phyloP scores from a whole-genome alignment of 1,139 yeast species.

The Protomyces inundatus region DNA sequence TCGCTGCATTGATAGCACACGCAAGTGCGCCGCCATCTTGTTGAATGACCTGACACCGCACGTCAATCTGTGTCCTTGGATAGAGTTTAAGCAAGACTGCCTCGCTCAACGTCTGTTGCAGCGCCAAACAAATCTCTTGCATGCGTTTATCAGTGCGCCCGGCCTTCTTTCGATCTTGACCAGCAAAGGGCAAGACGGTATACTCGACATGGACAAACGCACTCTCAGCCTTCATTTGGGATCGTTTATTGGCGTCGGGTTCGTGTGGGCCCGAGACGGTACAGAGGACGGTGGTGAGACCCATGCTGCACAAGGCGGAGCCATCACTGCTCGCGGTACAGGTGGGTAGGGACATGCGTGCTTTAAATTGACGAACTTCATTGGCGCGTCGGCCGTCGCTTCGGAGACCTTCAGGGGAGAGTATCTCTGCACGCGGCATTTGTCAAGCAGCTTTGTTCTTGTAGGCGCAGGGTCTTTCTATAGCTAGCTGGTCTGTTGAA shows the following conservation, averaged over 20 bases:
- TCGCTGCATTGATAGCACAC: slow-evolving; percentile 76
- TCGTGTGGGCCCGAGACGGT: slow-evolving; percentile 87
- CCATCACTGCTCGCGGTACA: slow-evolving; percentile 64
- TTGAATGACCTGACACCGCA: slow-evolving; percentile 70
- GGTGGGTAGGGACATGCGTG: slow-evolving; percentile 82
- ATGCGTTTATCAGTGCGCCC: slow-evolving; percentile 61
- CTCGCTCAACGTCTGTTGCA: slow-evolving; percentile 76
- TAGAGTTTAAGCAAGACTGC: slow-evolving; percentile 69
- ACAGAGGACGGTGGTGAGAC: slow-evolving; percentile 83
- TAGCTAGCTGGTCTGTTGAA: no score
- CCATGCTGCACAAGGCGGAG: slow-evolving; percentile 86
- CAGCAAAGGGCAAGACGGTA: slow-evolving; percentile 74
- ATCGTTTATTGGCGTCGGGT: slow-evolving; percentile 45
- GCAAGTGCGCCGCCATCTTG: slow-evolving; percentile 84
- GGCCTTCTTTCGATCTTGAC: slow-evolving; percentile 54
- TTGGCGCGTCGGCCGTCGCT: slow-evolving; percentile 90
- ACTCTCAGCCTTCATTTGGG: slow-evolving; percentile 38
- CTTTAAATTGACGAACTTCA: slow-evolving; percentile 74
- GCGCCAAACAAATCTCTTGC: slow-evolving; percentile 66
- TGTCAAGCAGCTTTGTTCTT: no score
- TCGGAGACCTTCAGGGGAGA: slow-evolving; percentile 90
- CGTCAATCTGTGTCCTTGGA: slow-evolving; percentile 73
- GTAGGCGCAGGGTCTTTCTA: no score
- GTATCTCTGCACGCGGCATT: slow-evolving; percentile 50
- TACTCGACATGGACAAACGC: slow-evolving; percentile 63